Base-by-base conservation (phyloP, 1,139 yeast species). In the Yamadazyma dushanensis region DNA sequence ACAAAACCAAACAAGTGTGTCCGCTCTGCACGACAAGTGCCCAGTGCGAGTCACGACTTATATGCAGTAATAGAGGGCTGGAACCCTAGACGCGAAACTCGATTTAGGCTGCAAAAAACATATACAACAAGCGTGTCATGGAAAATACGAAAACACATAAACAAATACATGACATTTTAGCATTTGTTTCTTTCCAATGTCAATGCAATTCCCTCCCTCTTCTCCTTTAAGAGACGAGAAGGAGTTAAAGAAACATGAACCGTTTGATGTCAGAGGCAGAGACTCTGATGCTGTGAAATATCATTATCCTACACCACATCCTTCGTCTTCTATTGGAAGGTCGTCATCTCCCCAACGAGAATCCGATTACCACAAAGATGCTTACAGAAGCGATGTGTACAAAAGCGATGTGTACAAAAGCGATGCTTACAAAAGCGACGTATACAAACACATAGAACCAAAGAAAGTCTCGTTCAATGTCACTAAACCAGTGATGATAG, bases 141-240 rank as follows among this genome's bases (percentile, higher is more conserved):
- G 21, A n/a, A 5, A 26, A 31, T 18, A 35, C 19, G 37, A 17
- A 34, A 37, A 37, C 43, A 39, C n/a, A 31, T 38, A 27, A 37
- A 29, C 30, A 26, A 28, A 27, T 31, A 23, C 34, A 15, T 25
- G 27, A 21, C n/a, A 16, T 5, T 5, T 16, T 5, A 16, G 5
- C 15, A 16, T 11, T 26, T 8, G 17, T 26, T 26, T 16, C 17
- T 26, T 17, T n/a, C 14, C 16, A 4, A 26, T 26, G 29, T 26
- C 29, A 10, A 4, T 40, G 32, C 79, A 71, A 51, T 79, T 78
- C 54, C 84, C 83, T 9, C 86, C 86, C 15, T 78, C 85, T 18
- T 80, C 85, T 20, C 85, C 86, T 2, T 66, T 77, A 40, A 54
- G 69, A 36, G 63, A 62, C 37, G 55, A 52, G 29, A 49, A 48